A percentile compares a stretch with the other conserved stretches of the same genome.
phyloP scores from a whole-genome alignment of 1,284 basidiomycete species.

The Afroboletus lepidellus region DNA sequence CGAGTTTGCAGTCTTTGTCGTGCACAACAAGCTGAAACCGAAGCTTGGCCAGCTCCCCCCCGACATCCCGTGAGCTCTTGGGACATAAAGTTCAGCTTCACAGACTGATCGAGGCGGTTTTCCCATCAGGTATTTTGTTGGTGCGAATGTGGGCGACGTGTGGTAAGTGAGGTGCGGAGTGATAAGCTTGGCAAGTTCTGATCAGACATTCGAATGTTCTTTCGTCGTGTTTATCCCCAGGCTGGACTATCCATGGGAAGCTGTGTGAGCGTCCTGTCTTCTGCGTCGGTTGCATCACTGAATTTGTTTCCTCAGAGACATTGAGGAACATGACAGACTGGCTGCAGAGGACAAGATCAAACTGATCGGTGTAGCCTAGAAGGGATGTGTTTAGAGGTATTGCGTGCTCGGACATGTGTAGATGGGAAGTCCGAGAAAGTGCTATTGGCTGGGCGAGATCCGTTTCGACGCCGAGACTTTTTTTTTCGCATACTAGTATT shows the following conservation, averaged over 20 bases:
- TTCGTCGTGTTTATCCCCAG: conserved; percentile 37
- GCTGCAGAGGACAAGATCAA: conserved; percentile 42
- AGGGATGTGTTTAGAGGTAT: conserved; percentile 3
- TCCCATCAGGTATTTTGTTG: conserved; percentile 61
- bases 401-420: conserved; percentile 4
- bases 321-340: conserved; percentile 73
- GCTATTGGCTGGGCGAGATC: conserved; percentile 1
- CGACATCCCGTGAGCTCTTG: conserved; percentile 55
- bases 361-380: conserved; percentile 5
- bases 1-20: conserved; percentile 88
- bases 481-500: conserved; percentile 11
- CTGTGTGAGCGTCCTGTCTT: conserved; percentile 47
- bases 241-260: conserved; percentile 86
- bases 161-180: conserved; percentile 43
- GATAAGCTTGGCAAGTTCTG: conserved; percentile 12
- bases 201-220: conserved; percentile 4
- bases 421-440: background rate
- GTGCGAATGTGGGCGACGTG: conserved; percentile 63
- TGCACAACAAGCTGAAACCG: conserved; percentile 90
- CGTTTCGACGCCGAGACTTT: conserved; percentile 2
- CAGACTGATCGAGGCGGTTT: conserved; percentile 8
- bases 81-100: background rate
- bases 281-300: conserved; percentile 5
- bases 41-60: conserved; percentile 75
- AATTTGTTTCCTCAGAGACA: conserved; percentile 49